Conservation (phyloP, 2,329 filamentous ascomycete genomes). For the Paramyrothecium roridum region DNA sequence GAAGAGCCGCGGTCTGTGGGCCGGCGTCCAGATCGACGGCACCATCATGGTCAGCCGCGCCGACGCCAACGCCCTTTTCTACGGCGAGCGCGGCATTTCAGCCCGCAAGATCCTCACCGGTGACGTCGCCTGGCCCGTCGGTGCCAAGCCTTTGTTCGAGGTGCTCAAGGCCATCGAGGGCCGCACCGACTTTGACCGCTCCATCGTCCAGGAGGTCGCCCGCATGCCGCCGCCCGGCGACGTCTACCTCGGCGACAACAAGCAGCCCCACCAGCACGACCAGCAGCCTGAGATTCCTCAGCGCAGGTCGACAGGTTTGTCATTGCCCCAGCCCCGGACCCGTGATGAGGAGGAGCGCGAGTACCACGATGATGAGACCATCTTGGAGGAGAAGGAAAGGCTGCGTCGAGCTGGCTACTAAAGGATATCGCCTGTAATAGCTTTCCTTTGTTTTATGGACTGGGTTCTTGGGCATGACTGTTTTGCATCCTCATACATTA, state of each 20-base stretch:
- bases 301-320: background rate
- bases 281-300: constrained; percentile 10
- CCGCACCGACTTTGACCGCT: constrained; percentile 16
- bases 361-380: constrained; percentile 9
- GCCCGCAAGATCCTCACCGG: constrained; percentile 31
- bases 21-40: constrained; percentile 76
- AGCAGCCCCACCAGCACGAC: constrained; percentile 1
- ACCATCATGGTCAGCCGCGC: constrained; percentile 72
- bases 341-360: constrained; percentile 6
- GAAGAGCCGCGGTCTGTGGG: constrained; percentile 77
- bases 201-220: constrained; percentile 21
- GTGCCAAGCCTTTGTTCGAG: constrained; percentile 33
- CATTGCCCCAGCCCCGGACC: background rate
- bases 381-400: constrained; percentile 20
- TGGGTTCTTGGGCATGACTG: too few relatives aligned
- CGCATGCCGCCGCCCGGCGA: constrained; percentile 15
- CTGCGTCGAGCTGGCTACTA: constrained; percentile 5
- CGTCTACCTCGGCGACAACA: constrained; percentile 23
- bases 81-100: constrained; percentile 51
- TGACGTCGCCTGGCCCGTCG: constrained; percentile 36
- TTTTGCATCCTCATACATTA: too few relatives aligned
- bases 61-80: constrained; percentile 78
- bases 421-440: constrained; percentile 1
- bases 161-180: constrained; percentile 37
- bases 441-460: too few relatives aligned